These are phyloP conservation scores for Tripterygium wilfordii DNA, from an alignment of 177 flowering plant species.

Conservation along the genomic window DNA sequence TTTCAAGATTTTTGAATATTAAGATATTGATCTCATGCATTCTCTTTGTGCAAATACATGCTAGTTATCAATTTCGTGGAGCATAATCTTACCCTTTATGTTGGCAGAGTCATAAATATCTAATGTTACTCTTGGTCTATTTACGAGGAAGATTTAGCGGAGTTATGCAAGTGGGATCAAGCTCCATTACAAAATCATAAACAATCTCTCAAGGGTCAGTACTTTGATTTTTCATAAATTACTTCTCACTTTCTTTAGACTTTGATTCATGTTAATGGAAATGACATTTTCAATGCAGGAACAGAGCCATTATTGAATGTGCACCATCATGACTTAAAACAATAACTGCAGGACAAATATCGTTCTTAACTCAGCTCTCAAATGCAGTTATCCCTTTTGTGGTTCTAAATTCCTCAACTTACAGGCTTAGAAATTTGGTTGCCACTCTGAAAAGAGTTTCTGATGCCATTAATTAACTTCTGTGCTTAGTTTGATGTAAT, in stretches of 20 bases:
- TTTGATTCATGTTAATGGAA: too few relatives aligned
- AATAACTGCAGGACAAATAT: background rate
- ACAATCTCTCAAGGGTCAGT: background rate
- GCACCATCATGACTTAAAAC: background rate
- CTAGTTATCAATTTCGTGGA: constrained; percentile 56
- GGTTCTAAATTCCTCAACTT: background rate
- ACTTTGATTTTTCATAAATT: too few relatives aligned
- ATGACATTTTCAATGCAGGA: background rate
- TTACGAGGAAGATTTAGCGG: background rate
- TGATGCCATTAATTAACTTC: background rate
- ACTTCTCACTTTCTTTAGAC: too few relatives aligned
- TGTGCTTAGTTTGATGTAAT: background rate
- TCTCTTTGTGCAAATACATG: constrained; percentile 40
- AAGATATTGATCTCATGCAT: constrained; percentile 40
- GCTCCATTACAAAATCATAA: background rate
- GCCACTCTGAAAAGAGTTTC: too few relatives aligned
- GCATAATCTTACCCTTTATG: constrained; percentile 42
- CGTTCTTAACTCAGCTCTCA: background rate
- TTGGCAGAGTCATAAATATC: too few relatives aligned
- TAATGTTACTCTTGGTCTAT: background rate
- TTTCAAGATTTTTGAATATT: too few relatives aligned
- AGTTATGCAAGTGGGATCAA: background rate
- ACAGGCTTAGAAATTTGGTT: too few relatives aligned
- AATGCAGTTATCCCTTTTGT: background rate
- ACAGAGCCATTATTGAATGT: background rate